A percentile compares a stretch with the other conserved stretches of the same genome.
phyloP scores from a whole-genome alignment of 441 rosid species.

The Croton setiger region DNA sequence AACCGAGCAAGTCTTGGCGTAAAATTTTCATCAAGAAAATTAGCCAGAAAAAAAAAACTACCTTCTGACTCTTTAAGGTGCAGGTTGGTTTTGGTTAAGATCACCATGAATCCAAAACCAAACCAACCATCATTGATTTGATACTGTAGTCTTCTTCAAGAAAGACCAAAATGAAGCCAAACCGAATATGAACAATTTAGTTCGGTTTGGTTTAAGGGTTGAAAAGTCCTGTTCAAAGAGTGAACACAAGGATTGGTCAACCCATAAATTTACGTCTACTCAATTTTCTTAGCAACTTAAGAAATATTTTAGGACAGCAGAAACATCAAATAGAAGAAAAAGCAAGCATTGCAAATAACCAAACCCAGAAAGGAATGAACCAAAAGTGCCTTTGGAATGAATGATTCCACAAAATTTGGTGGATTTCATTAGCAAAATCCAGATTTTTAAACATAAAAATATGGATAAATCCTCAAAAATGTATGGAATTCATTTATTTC shows the following conservation, averaged over 20 bases:
- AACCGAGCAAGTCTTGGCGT: slow-evolving; percentile 2
- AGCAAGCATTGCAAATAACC: background rate
- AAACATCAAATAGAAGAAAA: too few species aligned
- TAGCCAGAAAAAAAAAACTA: slow-evolving; percentile 17
- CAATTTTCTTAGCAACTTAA: background rate
- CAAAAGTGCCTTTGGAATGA: too few species aligned
- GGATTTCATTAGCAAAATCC: too few species aligned
- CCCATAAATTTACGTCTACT: slow-evolving; percentile 8
- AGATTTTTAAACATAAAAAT: too few species aligned
- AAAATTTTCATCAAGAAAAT: background rate
- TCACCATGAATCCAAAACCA: slow-evolving; percentile 15
- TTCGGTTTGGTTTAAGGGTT: slow-evolving; percentile 23
- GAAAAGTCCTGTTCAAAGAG: slow-evolving; percentile 26
- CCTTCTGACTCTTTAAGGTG: slow-evolving; percentile 18
- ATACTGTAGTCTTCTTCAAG: slow-evolving; percentile 20
- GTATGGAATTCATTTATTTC: too few species aligned
- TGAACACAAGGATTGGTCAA: slow-evolving; percentile 25
- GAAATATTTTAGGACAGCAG: background rate
- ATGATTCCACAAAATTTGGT: too few species aligned
- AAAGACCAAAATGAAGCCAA: slow-evolving; percentile 17
- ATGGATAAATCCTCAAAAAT: too few species aligned
- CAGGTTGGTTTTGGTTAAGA: slow-evolving; percentile 21
- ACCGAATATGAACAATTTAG: slow-evolving; percentile 20
- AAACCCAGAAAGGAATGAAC: too few species aligned
- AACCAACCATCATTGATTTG: slow-evolving; percentile 21